phyloP scores from a whole-genome alignment of 164 flowering plant genomes.

The Sextonia rubra region DNA sequence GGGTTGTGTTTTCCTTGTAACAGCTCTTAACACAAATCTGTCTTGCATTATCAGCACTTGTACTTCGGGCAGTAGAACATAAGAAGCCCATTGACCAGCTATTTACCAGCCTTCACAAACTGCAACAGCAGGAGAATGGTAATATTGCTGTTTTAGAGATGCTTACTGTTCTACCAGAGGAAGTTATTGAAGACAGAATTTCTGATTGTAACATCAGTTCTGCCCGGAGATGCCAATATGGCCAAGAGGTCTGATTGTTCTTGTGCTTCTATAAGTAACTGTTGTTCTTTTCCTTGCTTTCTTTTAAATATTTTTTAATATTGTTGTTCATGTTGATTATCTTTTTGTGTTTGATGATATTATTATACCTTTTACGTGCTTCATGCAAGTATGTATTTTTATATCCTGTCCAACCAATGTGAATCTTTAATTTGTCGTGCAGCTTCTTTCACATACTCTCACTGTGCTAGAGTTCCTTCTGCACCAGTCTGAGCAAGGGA shows the following conservation, averaged over 20 bases:
- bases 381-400: not conserved
- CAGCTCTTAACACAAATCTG: slow-evolving; percentile 97
- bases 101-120: slow-evolving; percentile 70
- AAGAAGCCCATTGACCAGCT: slow-evolving; percentile 76
- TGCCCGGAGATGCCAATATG: slow-evolving; percentile 54
- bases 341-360: not conserved
- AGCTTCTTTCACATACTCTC: slow-evolving; percentile 80
- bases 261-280: not conserved
- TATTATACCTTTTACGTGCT: not conserved
- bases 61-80: slow-evolving; percentile 64
- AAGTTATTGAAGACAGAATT: slow-evolving; percentile 59
- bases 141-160: slow-evolving; percentile 79
- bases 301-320: not conserved
- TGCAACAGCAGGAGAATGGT: slow-evolving; percentile 62
- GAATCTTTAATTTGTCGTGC: slow-evolving; percentile 17
- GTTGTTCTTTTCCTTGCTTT: not conserved
- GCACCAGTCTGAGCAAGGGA: slow-evolving; percentile 57
- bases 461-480: slow-evolving; percentile 76
- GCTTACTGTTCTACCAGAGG: slow-evolving; percentile 96
- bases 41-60: slow-evolving; percentile 83
- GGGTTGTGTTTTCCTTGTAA: slow-evolving; percentile 1
- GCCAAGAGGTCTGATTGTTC: slow-evolving; percentile 57
- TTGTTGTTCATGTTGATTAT: slow-evolving; percentile 1
- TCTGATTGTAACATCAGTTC: slow-evolving; percentile 43
- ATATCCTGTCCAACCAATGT: slow-evolving; percentile 3